These are phyloP conservation scores for Quercus alba DNA, from an alignment of 306 rosid species.

Conservation along the genomic window DNA sequence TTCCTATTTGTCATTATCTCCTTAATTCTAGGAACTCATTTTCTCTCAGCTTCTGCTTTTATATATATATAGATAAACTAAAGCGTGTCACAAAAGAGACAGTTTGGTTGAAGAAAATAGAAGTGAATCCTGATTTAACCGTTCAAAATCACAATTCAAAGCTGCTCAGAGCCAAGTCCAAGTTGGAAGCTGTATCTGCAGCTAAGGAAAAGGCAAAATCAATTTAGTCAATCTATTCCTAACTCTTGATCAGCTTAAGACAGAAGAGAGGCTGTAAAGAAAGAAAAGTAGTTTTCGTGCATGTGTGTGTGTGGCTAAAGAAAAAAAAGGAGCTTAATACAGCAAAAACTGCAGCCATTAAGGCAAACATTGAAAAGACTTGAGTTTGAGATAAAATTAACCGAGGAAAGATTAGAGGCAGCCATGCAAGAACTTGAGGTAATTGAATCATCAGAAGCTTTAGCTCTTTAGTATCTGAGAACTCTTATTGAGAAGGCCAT, in stretches of 20 bases:
- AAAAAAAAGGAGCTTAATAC: slow-evolving; percentile 40
- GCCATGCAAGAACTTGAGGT: slow-evolving; percentile 68
- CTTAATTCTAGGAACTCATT: too few species aligned
- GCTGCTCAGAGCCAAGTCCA: slow-evolving; percentile 70
- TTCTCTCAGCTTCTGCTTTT: too few species aligned
- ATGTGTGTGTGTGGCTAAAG: background rate
- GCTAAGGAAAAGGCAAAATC: slow-evolving; percentile 66
- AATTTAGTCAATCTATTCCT: slow-evolving; percentile 45
- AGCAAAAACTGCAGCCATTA: slow-evolving; percentile 40
- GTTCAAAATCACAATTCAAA: slow-evolving; percentile 57
- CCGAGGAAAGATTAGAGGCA: slow-evolving; percentile 56
- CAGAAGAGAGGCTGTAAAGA: slow-evolving; percentile 50
- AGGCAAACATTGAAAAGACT: slow-evolving; percentile 41
- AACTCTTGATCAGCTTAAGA: slow-evolving; percentile 55
- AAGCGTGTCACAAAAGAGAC: slow-evolving; percentile 50
- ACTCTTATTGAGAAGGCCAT: slow-evolving; percentile 47
- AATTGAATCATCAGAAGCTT: slow-evolving; percentile 54
- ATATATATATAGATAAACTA: too few species aligned
- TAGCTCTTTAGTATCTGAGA: slow-evolving; percentile 58
- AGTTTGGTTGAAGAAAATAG: slow-evolving; percentile 42
- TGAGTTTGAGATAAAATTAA: slow-evolving; percentile 52
- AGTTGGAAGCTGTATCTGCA: slow-evolving; percentile 62
- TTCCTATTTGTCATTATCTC: too few species aligned
- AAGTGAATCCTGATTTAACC: slow-evolving; percentile 36
- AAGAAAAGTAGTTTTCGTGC: slow-evolving; percentile 33